Base-by-base conservation (phyloP, 805 yeast genomes). In the Lipomyces spencermartinsiae region DNA sequence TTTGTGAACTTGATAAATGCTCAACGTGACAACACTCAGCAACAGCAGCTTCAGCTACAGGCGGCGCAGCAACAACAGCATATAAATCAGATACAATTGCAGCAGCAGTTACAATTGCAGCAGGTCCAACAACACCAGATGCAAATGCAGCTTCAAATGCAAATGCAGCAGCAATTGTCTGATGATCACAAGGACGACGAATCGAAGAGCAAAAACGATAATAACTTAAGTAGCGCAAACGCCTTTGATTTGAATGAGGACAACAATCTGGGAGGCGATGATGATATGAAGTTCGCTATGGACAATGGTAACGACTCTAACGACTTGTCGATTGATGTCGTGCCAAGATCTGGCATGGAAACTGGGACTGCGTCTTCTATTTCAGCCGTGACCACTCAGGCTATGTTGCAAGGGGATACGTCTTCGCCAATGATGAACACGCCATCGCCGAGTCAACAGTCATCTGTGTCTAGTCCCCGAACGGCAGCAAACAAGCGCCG, bases 1-100 rank as follows among this genome's bases (percentile, higher is more conserved):
- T 74, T 79, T 25, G 77, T 76, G 25, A 72, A 66, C 33, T 69
- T 77, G 25, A 76, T 79, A 53, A 74, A 79, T 61, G 75, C 74
- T 59, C 69, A 78, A 33, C 79, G 80, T 5, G 72, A 74, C 33
- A 59, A 33, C 35, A 66, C 34, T 61, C 19, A 29, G 73, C 43
- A 53, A 72, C 59, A 68, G 74, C 39, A 14, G 37, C 56, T 58
- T 10, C 68, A 63, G 62, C 67, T 60, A 49, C 73, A 68, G 57
- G 61, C 55, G 14, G 71, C 68, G 34, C 69, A 59, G 29, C 73
- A 62, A 58, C 73, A 66, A 57, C 73, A 61, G 34, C 69, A 62
- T 39, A 10, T 19, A 54, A 62, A 61, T 29, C 63, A 57, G 49
- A 66, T 64, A 46, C 67, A 64, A 33, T 72, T 61, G 9, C 75